Evolutionary conservation across 768 basidiomycete genomes (phyloP).

Genomic region (Austroboletus festivus): DNA sequence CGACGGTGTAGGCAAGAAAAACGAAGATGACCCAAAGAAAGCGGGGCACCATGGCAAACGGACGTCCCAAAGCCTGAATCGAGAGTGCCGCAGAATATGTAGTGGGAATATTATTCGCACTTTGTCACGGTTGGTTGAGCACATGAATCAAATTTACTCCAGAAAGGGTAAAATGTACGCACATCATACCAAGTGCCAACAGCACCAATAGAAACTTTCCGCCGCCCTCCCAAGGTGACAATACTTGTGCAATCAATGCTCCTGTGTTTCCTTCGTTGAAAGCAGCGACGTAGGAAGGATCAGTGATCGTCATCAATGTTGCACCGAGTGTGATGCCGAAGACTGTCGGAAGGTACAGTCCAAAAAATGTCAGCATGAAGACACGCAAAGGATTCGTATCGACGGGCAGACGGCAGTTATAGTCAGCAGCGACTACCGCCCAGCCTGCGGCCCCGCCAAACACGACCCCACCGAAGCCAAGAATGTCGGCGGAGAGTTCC

Average conservation of each 20-base stretch:
- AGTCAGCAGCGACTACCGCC: constrained; percentile 54
- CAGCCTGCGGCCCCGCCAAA: constrained; percentile 51
- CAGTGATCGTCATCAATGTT: constrained; percentile 40
- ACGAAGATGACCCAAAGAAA: constrained; percentile 44
- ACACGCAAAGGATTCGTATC: constrained; percentile 41
- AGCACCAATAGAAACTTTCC: constrained; percentile 42
- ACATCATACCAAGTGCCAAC: constrained; percentile 43
- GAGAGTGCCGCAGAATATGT: constrained; percentile 48
- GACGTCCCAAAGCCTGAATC: constrained; percentile 42
- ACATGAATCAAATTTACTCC: not conserved
- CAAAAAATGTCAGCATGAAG: constrained; percentile 49
- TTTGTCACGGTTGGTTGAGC: not conserved
- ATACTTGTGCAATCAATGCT: constrained; percentile 42
- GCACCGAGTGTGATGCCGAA: constrained; percentile 40
- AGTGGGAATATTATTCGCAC: constrained; percentile 41
- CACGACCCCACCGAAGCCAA: constrained; percentile 51
- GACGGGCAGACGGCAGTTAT: constrained; percentile 48
- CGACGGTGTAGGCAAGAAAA: constrained; percentile 38
- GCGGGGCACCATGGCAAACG: constrained; percentile 43
- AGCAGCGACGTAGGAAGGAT: constrained; percentile 38
- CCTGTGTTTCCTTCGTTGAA: constrained; percentile 41
- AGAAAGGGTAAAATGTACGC: constrained; percentile 17
- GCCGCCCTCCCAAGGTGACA: constrained; percentile 42
- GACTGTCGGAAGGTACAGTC: constrained; percentile 45
- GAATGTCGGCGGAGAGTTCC: constrained; percentile 44